Evolutionary conservation across 148 eudicot species (phyloP), one percentile per base, ranked within the genome.

Genomic region (Dianthus caryophyllus): DNA sequence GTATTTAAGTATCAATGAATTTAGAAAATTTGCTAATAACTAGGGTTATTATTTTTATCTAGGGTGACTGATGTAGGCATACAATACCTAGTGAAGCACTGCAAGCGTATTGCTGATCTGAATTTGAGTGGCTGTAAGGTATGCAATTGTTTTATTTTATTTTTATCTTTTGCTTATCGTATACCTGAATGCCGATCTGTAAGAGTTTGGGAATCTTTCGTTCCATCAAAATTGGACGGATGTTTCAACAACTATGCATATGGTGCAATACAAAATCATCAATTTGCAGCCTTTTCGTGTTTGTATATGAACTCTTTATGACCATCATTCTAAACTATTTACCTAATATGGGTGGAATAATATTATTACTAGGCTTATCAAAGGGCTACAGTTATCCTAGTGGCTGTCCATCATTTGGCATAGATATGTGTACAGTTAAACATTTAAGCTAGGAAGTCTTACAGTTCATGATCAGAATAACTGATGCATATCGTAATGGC

Each of bases 71-170:
- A 94, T 75, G 55, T 67, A 26, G 85, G 87, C 65, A 71, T 84
- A 63, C 79, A 74, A 44, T 79, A 82, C 76, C 75, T 94, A 82
- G 92, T 84, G 77, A 83, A 73, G 66, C 82, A 88, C 70, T 90
- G 96, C 81, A 90, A 84, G 76, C 66, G 58, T 31, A 54, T 94
- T 31, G 68, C 72, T 67, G 92, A 86, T 76, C 78, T 94, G 79
- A 94, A 94, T 85, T 73, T 94, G 65, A 94, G 98, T 83, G 98
- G 98, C 57, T 94, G 97, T 63, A 94, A 94, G 97, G 98, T 94
- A 83, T 49, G 30, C 33, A 31, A 47, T 58, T 21, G 17, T 22
- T 13, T 57, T 36, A 22, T 8, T 15, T 10, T 12, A 33, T 2
- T 33, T 33, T 33, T n/a, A n/a, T n/a, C n/a, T n/a, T n/a, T n/a